Evolutionary conservation across 805 yeast genomes (phyloP).

Genomic region (Wilhelminamyces savonicus): DNA sequence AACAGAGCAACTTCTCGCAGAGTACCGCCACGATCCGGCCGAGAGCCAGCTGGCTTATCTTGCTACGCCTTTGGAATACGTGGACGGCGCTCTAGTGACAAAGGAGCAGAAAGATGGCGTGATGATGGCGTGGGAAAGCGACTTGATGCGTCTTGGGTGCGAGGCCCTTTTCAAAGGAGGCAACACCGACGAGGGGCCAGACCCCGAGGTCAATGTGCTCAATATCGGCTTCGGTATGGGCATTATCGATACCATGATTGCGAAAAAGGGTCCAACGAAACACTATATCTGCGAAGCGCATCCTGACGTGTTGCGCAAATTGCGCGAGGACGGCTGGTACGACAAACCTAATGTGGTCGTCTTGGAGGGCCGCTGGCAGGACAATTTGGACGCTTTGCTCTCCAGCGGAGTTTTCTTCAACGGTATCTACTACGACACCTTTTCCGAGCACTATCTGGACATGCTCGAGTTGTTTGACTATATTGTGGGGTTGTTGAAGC

Average conservation of each 20-base stretch:
- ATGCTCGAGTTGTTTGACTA: constrained; percentile 81
- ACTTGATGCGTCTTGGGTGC: constrained; percentile 76
- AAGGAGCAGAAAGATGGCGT: constrained; percentile 77
- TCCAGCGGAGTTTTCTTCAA: constrained; percentile 64
- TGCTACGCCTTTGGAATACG: constrained; percentile 59
- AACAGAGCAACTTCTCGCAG: constrained; percentile 1
- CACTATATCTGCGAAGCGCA: constrained; percentile 95
- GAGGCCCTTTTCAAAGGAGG: constrained; percentile 55
- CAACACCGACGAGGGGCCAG: constrained; percentile 21
- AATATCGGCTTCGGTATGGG: constrained; percentile 98
- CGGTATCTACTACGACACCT: constrained; percentile 92
- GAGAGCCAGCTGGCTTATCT: constrained; percentile 60
- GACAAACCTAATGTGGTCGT: constrained; percentile 65
- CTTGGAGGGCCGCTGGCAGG: constrained; percentile 92
- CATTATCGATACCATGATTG: constrained; percentile 75
- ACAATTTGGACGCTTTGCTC: constrained; percentile 58
- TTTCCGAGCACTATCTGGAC: constrained; percentile 85
- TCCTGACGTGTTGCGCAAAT: constrained; percentile 74
- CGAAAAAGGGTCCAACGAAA: constrained; percentile 42
- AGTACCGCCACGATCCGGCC: constrained; percentile 42
- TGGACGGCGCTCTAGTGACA: constrained; percentile 65
- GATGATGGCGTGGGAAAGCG: constrained; percentile 96
- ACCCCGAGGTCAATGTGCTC: constrained; percentile 46
- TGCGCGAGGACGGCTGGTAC: constrained; percentile 78
- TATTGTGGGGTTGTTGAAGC: constrained; percentile 75